Base-by-base conservation (phyloP, 2,329 filamentous ascomycete species). In the Diaporthe australafricana region DNA sequence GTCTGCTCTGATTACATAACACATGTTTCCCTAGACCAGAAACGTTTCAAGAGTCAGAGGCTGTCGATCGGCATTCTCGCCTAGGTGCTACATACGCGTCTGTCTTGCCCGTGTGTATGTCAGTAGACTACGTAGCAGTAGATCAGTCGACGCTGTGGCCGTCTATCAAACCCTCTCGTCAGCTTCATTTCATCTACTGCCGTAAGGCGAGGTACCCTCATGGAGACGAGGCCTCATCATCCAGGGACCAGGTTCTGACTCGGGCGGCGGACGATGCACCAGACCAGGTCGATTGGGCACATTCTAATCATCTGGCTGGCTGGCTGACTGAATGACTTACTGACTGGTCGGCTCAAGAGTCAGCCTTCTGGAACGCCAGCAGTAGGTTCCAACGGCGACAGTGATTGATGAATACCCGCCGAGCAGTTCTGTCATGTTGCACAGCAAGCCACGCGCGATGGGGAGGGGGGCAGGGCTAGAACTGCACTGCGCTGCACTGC, bases 11-110 rank as follows among this genome's bases (percentile, higher is more conserved):
- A 50, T 65, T 50, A 65, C 45, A 38, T 50, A 50, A 65, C 60
- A 20, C 60, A 11, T 65, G 45, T 50, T 65, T 50, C 60, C 45
- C 45, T 25, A 4, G 27, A 30, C 57, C 42, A 47, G 57, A 62
- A 32, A 32, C 40, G 57, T 63, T 63, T 63, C 57, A 63, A 48
- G 57, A 63, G 57, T 40, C 57, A 63, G 57, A 63, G 27, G 42
- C 17, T 22, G 57, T 25, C 57, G 42, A 63, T 63, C 57, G 32
- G 17, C 40, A 32, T 5, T 45, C 4, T 17, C 3, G 57, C 5
- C 57, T 17, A 25, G 57, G 57, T 14, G n/a, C 27, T 35, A 40
- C 42, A 12, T 63, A 63, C 42, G 60, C 60, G 42, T 35, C 32
- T 63, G 60, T 38, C 17, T 17, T 11, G 40, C 22, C 38, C 8